Base-by-base conservation (phyloP, 2,329 filamentous ascomycete species). In the Colletotrichum sojae region DNA sequence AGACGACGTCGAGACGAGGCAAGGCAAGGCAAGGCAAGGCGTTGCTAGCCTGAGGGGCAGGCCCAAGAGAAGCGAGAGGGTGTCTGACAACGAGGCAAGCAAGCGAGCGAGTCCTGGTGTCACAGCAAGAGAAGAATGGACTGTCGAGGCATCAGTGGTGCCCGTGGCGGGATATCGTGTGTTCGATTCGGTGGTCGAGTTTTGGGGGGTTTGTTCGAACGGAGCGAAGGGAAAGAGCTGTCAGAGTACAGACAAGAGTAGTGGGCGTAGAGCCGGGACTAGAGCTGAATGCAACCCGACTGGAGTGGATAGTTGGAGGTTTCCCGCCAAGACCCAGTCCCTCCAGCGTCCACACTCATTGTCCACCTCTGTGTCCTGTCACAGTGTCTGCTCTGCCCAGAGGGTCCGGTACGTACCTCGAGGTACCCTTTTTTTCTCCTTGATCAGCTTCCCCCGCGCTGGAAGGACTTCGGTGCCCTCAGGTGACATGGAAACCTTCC, bases 241-340 rank as follows among this genome's bases (percentile, higher is more conserved):
- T 4, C 22, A 4, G 22, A n/a, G 40, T 18, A 31, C 27, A 31
- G 27, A 31, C 43, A 18, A 18, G 15, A 6, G 13, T 18, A 18
- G 45, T 12, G 16, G 45, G 18, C 45, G 52, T 59, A 25, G 39
- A 69, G 51, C 56, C 39, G 55, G 62, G 66, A 66, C 62, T 69
- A 62, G 63, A 69, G 67, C 62, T 67, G 62, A 67, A 69, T 59
- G 63, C 67, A 67, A 55, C 45, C 45, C 10, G 8, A 36, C 22
- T 3, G 15, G 20, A 66, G 67, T 69, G 67, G 67, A 69, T 68
- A 65, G 66, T 65, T 59, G 66, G 66, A 68, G 66, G 66, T 68
- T 65, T 65, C 65, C 61, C 66, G 66, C 66, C 48, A 49, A 68
- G 59, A 49, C 65, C 18, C 63, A 36, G 25, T 43, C 46, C 53